Base-by-base conservation (phyloP, 1,139 yeast species). In the Wickerhamiella pararugosa region DNA sequence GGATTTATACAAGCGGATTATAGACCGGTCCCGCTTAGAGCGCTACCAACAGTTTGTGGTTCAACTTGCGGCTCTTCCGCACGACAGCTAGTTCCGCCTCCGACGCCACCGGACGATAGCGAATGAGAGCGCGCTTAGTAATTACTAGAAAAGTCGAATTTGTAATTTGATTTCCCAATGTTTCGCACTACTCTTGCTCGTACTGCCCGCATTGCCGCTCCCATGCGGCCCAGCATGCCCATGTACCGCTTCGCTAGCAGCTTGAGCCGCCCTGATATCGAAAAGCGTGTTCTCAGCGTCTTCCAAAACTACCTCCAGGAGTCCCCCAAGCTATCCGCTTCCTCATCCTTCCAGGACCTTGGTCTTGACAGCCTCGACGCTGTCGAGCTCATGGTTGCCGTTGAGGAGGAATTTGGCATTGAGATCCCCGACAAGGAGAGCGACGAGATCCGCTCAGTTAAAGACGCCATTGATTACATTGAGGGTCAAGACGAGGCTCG, bases 351-450 rank as follows among this genome's bases (percentile, higher is more conserved):
- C 61, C 65, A 74, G 44, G 93, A 82, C 58, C 70, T 82, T 53
- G 90, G 87, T 7, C 71, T 81, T 53, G 94, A 82, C 64, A 77
- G 87, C 26, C 74, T 82, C 56, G 94, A 82, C 56, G 78, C 80
- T 32, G 93, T 81, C 43, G 94, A 82, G 63, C 82, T 82, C 34
- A 73, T 82, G 39, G 83, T 82, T 81, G 92, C 83, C 54, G 73
- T 81, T 46, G 93, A 81, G 64, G 55, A 52, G 53, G 71, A 66
- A 53, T 66, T 66, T 52, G 64, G 66, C 50, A 67, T 71, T 48
- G 83, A 79, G 61, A 83, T 84, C 59, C 93, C 94, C 39, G 95
- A 84, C 62, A 74, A 78, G 53, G 90, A 81, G 61, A 90, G 94
- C 39, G 94, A 84, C 59, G 73, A 75, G 52, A 77, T 84, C 62